A percentile compares a stretch with the other conserved stretches of the same genome.
Evolutionary conservation across 331 rosid species (phyloP).

Genomic region (Rosa hybrid): DNA sequence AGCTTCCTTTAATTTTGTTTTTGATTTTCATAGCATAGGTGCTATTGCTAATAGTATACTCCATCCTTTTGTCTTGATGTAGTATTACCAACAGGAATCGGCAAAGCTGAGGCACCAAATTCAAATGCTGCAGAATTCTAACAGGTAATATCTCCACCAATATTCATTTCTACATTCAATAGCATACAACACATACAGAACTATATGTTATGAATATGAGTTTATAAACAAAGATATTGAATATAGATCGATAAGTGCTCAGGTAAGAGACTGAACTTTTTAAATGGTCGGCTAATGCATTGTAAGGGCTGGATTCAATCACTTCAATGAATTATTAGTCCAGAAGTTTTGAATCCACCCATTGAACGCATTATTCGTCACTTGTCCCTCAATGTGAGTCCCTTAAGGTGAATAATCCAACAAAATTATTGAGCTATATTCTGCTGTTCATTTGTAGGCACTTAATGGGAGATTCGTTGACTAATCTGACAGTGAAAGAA

Average conservation of each 20-base stretch:
- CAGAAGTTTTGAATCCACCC: neutral
- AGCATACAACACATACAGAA: neutral
- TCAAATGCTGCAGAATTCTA: slow-evolving; percentile 89
- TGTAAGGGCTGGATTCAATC: neutral
- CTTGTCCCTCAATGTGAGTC: neutral
- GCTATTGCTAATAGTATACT: neutral
- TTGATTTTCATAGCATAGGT: neutral
- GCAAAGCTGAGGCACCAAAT: slow-evolving; percentile 91
- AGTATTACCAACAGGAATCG: slow-evolving; percentile 96
- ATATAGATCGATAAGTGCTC: neutral
- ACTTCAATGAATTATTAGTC: neutral
- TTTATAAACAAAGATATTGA: neutral
- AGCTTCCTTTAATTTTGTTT: neutral
- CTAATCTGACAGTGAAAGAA: slow-evolving; percentile 76
- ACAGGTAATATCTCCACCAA: slow-evolving; percentile 50
- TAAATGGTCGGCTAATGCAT: neutral
- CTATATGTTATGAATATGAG: neutral
- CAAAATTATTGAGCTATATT: neutral
- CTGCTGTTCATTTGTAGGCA: slow-evolving; percentile 45
- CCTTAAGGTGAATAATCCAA: neutral
- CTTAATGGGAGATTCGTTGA: slow-evolving; percentile 86
- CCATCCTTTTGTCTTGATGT: slow-evolving; percentile 7
- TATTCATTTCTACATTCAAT: slow-evolving; percentile 4
- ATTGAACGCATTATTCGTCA: neutral
- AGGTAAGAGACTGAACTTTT: neutral